These are phyloP conservation scores for Chaetomium sp. DNA, from an alignment of 2,329 filamentous ascomycete species.

Conservation along the genomic window DNA sequence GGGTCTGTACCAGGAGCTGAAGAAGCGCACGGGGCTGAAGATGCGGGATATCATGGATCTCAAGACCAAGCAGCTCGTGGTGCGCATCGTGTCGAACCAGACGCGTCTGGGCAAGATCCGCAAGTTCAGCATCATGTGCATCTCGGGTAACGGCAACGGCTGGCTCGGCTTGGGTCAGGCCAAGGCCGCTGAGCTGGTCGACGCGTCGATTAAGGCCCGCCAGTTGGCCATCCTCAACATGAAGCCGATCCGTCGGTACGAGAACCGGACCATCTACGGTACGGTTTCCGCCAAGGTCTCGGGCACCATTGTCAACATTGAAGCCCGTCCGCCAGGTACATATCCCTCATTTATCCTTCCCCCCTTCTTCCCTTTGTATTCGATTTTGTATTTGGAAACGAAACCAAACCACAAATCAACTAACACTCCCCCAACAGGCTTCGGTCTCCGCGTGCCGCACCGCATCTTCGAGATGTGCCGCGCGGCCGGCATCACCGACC, in stretches of 20 bases:
- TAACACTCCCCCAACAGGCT: constrained; percentile 53
- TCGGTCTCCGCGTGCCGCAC: constrained; percentile 84
- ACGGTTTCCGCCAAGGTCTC: constrained; percentile 78
- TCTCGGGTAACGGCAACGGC: constrained; percentile 83
- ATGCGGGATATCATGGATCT: constrained; percentile 49
- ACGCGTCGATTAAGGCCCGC: constrained; percentile 65
- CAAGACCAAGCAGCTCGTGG: constrained; percentile 65
- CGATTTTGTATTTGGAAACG: background rate
- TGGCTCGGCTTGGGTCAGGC: constrained; percentile 83
- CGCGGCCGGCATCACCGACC: constrained; percentile 76
- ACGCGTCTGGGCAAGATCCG: constrained; percentile 92
- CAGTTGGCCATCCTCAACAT: constrained; percentile 85
- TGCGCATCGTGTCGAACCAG: constrained; percentile 77
- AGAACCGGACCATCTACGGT: constrained; percentile 86
- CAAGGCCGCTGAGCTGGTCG: constrained; percentile 68
- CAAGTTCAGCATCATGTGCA: constrained; percentile 65
- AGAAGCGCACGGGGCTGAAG: constrained; percentile 48
- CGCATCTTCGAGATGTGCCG: constrained; percentile 94
- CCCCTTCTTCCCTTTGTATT: background rate
- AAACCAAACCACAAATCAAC: too few species aligned
- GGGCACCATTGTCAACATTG: constrained; percentile 77
- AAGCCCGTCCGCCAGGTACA: constrained; percentile 80
- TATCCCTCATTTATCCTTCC: constrained; percentile 15
- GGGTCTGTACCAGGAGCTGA: constrained; percentile 45
- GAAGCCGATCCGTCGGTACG: constrained; percentile 85